Evolutionary conservation across 164 flowering plant species (phyloP).

Genomic region (Dillenia turbinata): DNA sequence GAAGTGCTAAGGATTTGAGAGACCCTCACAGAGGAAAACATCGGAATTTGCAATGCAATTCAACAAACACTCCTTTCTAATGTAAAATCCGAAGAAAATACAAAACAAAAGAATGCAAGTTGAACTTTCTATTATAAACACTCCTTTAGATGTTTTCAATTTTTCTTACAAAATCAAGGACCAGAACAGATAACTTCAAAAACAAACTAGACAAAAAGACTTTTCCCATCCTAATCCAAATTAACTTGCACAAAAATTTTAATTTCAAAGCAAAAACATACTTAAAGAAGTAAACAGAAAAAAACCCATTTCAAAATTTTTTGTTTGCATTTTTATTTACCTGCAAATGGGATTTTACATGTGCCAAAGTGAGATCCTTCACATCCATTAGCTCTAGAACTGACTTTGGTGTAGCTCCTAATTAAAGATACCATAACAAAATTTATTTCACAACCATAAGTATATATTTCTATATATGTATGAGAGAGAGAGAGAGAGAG

Average conservation of each 20-base stretch:
- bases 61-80: slow-evolving; percentile 10
- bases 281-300: slow-evolving; percentile 1
- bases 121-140: slow-evolving; percentile 4
- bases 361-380: slow-evolving; percentile 96
- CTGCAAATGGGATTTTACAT: slow-evolving; percentile 98
- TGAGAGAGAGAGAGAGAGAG: neutral
- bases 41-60: slow-evolving; percentile 50
- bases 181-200: neutral
- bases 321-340: slow-evolving; percentile 25
- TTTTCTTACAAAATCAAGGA: neutral
- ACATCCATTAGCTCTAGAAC: slow-evolving; percentile 99
- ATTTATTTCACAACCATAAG: neutral
- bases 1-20: slow-evolving; percentile 27
- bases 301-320: slow-evolving; percentile 12
- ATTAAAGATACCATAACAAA: slow-evolving; percentile 1
- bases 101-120: slow-evolving; percentile 4
- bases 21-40: slow-evolving; percentile 25
- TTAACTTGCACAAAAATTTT: too few relatives aligned
- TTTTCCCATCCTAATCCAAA: too few relatives aligned
- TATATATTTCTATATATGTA: neutral
- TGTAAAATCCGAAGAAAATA: slow-evolving; percentile 10
- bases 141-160: neutral
- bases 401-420: slow-evolving; percentile 98
- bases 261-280: too few relatives aligned
- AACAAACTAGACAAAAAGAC: too few relatives aligned